Conservation (phyloP, 192 early-diverging fungal genomes). For the Powellomyces hirtus region DNA sequence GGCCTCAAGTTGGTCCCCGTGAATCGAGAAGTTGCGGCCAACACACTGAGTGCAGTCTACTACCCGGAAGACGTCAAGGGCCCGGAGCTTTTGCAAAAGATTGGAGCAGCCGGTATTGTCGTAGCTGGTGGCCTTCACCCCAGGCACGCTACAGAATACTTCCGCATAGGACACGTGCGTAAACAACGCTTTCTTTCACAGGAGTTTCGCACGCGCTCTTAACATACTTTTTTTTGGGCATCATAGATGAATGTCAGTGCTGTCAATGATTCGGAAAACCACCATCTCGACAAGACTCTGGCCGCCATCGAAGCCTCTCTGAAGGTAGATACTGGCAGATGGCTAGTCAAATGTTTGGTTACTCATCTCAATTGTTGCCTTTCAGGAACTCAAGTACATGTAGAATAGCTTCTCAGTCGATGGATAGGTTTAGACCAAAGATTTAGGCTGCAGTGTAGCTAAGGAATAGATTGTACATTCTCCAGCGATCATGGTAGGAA, state of each 20-base stretch:
- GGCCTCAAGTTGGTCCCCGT: conserved; percentile 72
- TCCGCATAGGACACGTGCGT: conserved; percentile 74
- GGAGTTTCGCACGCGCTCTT: neutral
- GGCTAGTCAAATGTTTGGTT: too few species aligned
- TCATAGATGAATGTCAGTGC: conserved; percentile 50
- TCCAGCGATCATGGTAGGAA: neutral
- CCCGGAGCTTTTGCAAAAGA: conserved; percentile 71
- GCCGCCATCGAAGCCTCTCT: conserved; percentile 38
- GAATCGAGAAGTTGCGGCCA: conserved; percentile 40
- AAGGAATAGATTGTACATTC: too few species aligned
- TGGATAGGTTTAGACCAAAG: too few species aligned
- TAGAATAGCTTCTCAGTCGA: too few species aligned
- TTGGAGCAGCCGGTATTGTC: conserved; percentile 78
- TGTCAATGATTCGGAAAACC: conserved; percentile 28
- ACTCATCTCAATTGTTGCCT: too few species aligned
- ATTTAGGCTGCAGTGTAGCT: too few species aligned
- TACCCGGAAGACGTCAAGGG: conserved; percentile 79
- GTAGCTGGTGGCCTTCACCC: conserved; percentile 90
- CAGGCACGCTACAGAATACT: conserved; percentile 82
- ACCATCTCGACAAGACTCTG: conserved; percentile 46
- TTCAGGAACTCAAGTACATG: neutral
- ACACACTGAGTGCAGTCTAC: conserved; percentile 61
- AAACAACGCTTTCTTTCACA: neutral
- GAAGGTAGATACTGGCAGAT: too few species aligned
- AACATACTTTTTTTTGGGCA: neutral